Percentiles rank a stretch among this genome's conserved stretches.
phyloP scores from a whole-genome alignment of 129 eudicot species.

The Apium graveolens region DNA sequence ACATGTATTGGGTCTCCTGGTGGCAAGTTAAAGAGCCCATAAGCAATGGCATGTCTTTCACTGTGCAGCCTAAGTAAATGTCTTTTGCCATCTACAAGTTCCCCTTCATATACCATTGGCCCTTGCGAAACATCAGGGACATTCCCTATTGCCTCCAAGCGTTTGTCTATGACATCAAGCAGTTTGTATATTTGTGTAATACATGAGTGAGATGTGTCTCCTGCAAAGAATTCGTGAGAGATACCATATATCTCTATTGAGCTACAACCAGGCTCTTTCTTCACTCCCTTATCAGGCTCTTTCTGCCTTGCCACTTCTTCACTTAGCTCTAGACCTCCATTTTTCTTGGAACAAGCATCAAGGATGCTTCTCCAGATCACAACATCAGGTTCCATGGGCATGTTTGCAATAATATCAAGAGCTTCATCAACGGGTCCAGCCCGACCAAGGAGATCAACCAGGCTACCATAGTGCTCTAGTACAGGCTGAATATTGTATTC shows the following conservation, averaged over 20 bases:
- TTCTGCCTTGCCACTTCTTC: slow-evolving; percentile 60
- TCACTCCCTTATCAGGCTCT: slow-evolving; percentile 73
- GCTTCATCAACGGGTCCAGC: slow-evolving; percentile 59
- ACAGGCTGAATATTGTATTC: slow-evolving; percentile 60
- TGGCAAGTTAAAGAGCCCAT: slow-evolving; percentile 29
- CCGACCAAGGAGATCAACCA: slow-evolving; percentile 79
- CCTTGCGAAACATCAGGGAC: slow-evolving; percentile 41
- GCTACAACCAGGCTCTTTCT: slow-evolving; percentile 87
- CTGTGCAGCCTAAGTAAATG: slow-evolving; percentile 37
- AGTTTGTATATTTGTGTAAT: slow-evolving; percentile 28
- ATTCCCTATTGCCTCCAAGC: slow-evolving; percentile 32
- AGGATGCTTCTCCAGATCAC: slow-evolving; percentile 90
- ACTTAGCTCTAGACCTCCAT: slow-evolving; percentile 45
- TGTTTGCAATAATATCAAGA: slow-evolving; percentile 51
- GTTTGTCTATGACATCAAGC: slow-evolving; percentile 29
- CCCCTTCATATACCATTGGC: slow-evolving; percentile 42
- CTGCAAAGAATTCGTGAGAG: slow-evolving; percentile 73
- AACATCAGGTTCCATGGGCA: slow-evolving; percentile 73
- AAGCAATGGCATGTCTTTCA: slow-evolving; percentile 50
- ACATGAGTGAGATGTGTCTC: slow-evolving; percentile 52
- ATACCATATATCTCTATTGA: slow-evolving; percentile 61
- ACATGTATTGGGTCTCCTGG: slow-evolving; percentile 42
- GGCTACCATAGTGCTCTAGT: slow-evolving; percentile 82
- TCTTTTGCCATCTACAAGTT: slow-evolving; percentile 26
- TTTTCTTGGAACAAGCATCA: slow-evolving; percentile 56